phyloP scores from a whole-genome alignment of 768 basidiomycete genomes.

The Calocera viscosa region DNA sequence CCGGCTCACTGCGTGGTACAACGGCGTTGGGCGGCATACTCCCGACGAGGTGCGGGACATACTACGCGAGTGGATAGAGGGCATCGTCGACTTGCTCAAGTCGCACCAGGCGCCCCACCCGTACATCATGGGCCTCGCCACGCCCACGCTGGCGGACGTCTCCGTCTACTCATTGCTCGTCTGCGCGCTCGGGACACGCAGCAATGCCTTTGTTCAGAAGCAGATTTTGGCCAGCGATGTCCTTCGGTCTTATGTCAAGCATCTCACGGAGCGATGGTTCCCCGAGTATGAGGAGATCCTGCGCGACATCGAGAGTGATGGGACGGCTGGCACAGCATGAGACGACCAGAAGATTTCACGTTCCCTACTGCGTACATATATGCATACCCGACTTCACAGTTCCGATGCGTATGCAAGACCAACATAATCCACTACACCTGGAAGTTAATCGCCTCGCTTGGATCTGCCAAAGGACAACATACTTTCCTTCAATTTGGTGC shows the following conservation, averaged over 20 bases:
- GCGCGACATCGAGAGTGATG: too few relatives aligned
- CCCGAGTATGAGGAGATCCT: neutral
- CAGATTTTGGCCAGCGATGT: neutral
- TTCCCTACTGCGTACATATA: too few relatives aligned
- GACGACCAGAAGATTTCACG: too few relatives aligned
- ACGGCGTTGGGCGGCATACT: neutral
- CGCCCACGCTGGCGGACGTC: neutral
- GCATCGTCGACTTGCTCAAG: neutral
- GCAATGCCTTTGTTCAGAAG: neutral
- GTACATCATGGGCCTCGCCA: neutral
- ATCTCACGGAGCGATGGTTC: neutral
- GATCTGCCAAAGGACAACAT: too few relatives aligned
- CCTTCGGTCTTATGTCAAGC: neutral
- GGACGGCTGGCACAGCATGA: too few relatives aligned
- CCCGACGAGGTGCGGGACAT: neutral
- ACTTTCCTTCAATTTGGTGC: too few relatives aligned
- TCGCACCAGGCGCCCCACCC: neutral
- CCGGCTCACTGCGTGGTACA: neutral
- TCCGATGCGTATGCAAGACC: too few relatives aligned
- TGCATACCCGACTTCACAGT: too few relatives aligned
- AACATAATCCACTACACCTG: too few relatives aligned
- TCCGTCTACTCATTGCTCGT: neutral
- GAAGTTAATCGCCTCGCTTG: too few relatives aligned
- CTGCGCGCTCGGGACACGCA: neutral
- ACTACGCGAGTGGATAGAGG: neutral